A percentile compares a stretch with the other conserved stretches of the same genome.
Evolutionary conservation across 768 basidiomycete species (phyloP).

Genomic region (Hygrophorus russula): DNA sequence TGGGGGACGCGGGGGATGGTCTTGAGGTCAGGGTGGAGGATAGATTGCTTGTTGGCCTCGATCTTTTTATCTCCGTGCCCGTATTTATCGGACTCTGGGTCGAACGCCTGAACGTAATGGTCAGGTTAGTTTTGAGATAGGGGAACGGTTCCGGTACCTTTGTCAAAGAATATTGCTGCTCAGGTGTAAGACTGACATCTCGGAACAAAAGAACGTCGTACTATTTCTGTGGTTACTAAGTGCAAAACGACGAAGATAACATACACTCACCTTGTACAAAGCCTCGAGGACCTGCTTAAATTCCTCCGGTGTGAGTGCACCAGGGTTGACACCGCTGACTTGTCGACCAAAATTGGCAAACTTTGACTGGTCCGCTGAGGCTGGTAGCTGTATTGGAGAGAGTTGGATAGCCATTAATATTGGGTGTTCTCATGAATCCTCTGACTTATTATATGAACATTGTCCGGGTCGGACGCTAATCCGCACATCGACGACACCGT

Average conservation of each 20-base stretch:
- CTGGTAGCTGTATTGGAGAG: conserved; percentile 54
- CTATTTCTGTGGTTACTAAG: conserved; percentile 21
- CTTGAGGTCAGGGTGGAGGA: conserved; percentile 84
- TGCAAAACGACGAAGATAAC: not conserved
- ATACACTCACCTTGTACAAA: conserved; percentile 57
- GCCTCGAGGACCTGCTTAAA: conserved; percentile 59
- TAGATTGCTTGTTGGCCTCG: conserved; percentile 58
- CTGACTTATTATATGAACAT: no score
- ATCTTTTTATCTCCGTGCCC: conserved; percentile 90
- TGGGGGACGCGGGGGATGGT: conserved; percentile 82
- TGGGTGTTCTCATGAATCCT: no score
- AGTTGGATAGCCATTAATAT: conserved; percentile 74
- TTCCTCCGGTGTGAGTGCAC: conserved; percentile 42
- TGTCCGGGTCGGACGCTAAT: no score
- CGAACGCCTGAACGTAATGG: conserved; percentile 53
- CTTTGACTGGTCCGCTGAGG: conserved; percentile 56
- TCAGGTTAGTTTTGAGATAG: not conserved
- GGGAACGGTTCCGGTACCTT: conserved; percentile 38
- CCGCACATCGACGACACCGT: no score
- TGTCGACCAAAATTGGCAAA: conserved; percentile 67
- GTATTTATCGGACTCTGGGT: conserved; percentile 48
- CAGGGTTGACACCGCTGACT: conserved; percentile 66
- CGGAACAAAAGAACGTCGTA: conserved; percentile 69
- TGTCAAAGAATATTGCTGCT: conserved; percentile 77
- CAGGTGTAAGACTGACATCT: conserved; percentile 55